Conservation (phyloP, 768 basidiomycete genomes). For the Xanthoconium stramineum region DNA sequence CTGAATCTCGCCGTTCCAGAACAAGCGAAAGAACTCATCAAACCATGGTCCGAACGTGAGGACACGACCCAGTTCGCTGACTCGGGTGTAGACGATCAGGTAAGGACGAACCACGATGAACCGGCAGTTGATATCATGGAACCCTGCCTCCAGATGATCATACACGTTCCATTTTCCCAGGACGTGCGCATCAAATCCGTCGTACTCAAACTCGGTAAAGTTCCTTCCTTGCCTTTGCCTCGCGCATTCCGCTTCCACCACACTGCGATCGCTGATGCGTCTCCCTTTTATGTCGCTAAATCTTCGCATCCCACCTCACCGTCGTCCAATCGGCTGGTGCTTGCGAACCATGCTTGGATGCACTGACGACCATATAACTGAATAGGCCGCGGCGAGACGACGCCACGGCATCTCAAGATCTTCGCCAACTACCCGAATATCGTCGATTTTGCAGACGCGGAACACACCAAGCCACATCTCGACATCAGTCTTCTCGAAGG, state of each 20-base stretch:
- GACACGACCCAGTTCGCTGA: slow-evolving; percentile 63
- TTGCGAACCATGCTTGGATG: slow-evolving; percentile 2
- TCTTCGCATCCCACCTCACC: slow-evolving; percentile 5
- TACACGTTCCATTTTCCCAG: slow-evolving; percentile 78
- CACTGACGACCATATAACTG: slow-evolving; percentile 1
- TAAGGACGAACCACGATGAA: slow-evolving; percentile 28
- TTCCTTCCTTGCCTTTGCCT: slow-evolving; percentile 1
- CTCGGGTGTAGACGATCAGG: slow-evolving; percentile 86
- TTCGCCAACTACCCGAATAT: slow-evolving; percentile 74
- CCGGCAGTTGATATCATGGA: slow-evolving; percentile 9
- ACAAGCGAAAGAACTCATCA: slow-evolving; percentile 71
- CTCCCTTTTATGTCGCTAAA: slow-evolving; percentile 3
- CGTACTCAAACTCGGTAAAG: slow-evolving; percentile 70
- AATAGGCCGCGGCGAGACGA: slow-evolving; percentile 70
- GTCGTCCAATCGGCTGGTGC: background rate
- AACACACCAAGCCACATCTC: slow-evolving; percentile 64
- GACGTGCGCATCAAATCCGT: slow-evolving; percentile 75
- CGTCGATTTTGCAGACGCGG: slow-evolving; percentile 74
- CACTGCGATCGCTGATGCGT: slow-evolving; percentile 8
- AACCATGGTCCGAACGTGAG: slow-evolving; percentile 79
- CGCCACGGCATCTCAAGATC: slow-evolving; percentile 72
- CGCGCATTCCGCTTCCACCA: slow-evolving; percentile 9
- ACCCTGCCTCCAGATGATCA: slow-evolving; percentile 54
- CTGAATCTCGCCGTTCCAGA: slow-evolving; percentile 80
- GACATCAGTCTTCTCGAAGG: slow-evolving; percentile 70